phyloP scores from a whole-genome alignment of 2,329 filamentous ascomycete species.

The Neonectria hederae region DNA sequence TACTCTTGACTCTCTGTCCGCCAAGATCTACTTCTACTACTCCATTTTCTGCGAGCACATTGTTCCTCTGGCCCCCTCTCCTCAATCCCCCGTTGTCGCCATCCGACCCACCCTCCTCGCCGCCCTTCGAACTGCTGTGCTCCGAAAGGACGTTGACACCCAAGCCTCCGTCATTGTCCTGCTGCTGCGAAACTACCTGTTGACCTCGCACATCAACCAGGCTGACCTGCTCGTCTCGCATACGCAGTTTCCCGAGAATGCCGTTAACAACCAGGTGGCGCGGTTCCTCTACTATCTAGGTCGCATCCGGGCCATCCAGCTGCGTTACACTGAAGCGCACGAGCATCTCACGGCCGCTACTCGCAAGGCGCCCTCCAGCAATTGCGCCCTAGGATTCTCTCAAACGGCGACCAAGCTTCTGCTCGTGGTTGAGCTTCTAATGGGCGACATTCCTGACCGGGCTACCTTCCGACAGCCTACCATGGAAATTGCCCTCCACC shows the following conservation, averaged over 20 bases:
- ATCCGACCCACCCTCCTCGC: conserved; percentile 88
- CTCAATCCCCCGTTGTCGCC: conserved; percentile 84
- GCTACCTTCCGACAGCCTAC: conserved; percentile 90
- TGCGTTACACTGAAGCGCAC: conserved; percentile 96
- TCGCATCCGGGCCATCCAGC: conserved; percentile 93
- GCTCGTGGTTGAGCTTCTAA: conserved; percentile 93
- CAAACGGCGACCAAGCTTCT: conserved; percentile 97
- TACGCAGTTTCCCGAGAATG: conserved; percentile 92
- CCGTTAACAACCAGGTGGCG: conserved; percentile 97
- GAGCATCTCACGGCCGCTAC: conserved; percentile 93
- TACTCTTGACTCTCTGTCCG: conserved; percentile 91
- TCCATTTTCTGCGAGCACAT: conserved; percentile 94
- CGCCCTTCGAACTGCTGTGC: conserved; percentile 91
- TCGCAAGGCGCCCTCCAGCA: conserved; percentile 90
- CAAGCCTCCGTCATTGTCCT: conserved; percentile 96
- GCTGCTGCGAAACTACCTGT: conserved; percentile 93
- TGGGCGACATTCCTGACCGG: conserved; percentile 98
- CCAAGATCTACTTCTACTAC: conserved; percentile 98
- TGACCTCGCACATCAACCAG: conserved; percentile 95
- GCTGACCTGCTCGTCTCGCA: conserved; percentile 95
- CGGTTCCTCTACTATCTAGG: conserved; percentile 97
- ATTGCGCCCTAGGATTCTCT: conserved; percentile 91
- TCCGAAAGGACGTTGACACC: conserved; percentile 97
- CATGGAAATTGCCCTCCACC: conserved; percentile 86
- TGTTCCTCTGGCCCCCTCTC: conserved; percentile 85